Conservation (phyloP, 116 monocot genomes). For the Zostera marina region DNA sequence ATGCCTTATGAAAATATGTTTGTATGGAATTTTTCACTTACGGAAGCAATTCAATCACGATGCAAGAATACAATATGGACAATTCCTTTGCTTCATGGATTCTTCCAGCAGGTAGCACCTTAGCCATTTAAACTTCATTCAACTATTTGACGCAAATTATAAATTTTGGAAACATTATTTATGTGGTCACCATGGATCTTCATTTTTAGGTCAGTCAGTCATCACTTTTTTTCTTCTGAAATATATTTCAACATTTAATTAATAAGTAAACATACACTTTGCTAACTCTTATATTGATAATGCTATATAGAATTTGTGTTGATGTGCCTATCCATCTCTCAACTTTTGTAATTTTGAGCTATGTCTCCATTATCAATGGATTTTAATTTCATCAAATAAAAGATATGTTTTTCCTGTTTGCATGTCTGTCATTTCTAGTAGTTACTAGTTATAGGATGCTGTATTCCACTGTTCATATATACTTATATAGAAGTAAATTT, state of each 20-base stretch:
- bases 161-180: background rate
- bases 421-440: background rate
- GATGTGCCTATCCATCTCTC: too few species aligned
- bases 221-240: background rate
- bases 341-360: too few species aligned
- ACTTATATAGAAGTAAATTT: slow-evolving; percentile 1
- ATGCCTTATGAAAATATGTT: slow-evolving; percentile 90
- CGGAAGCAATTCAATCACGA: slow-evolving; percentile 64
- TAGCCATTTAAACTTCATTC: background rate
- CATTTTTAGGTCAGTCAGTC: background rate
- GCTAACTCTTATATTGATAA: background rate
- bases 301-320: too few species aligned
- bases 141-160: background rate
- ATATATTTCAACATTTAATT: background rate
- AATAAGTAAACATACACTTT: background rate
- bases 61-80: slow-evolving; percentile 95
- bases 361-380: too few species aligned
- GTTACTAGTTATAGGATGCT: too few species aligned
- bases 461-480: background rate
- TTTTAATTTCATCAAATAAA: too few species aligned
- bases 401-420: background rate
- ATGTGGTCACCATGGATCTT: background rate
- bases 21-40: slow-evolving; percentile 92
- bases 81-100: slow-evolving; percentile 83
- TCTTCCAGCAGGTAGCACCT: slow-evolving; percentile 59